Percentiles rank a stretch among this genome's conserved stretches.
Evolutionary conservation across 208 protist species (phyloP).

Genomic region (Leishmania amazonensis): DNA sequence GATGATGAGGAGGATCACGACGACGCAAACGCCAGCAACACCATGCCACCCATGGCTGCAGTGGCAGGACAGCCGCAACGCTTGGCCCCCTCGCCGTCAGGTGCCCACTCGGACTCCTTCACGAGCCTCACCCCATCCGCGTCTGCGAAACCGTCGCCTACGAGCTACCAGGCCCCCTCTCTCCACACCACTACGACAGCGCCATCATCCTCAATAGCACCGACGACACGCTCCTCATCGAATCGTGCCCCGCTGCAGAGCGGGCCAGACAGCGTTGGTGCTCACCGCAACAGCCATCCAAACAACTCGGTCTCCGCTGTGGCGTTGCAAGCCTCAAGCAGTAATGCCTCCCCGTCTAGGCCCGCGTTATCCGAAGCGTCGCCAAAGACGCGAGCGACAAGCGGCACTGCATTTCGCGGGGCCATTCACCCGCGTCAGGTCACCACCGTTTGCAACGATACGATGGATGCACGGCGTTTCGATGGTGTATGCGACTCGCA

Average conservation of each 20-base stretch:
- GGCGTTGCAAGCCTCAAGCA: neutral
- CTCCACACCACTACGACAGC: neutral
- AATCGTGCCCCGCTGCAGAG: neutral
- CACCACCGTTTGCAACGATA: neutral
- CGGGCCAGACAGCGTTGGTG: neutral
- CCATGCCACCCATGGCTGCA: neutral
- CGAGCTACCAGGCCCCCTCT: neutral
- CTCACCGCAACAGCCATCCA: neutral
- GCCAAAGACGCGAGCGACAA: neutral
- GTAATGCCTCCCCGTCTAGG: neutral
- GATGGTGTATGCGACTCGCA: neutral
- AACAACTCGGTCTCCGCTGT: neutral
- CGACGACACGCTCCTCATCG: neutral
- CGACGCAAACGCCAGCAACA: neutral
- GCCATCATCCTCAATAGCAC: neutral
- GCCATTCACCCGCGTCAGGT: neutral
- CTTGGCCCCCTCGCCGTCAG: neutral
- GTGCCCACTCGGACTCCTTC: slow-evolving; percentile 10
- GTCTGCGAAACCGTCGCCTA: neutral
- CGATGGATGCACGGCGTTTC: neutral
- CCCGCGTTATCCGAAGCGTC: neutral
- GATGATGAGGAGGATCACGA: neutral
- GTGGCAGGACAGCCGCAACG: neutral
- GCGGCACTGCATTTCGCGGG: neutral
- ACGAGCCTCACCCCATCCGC: neutral